phyloP scores from a whole-genome alignment of 805 yeast species.

The Wickerhamiella azymoides region DNA sequence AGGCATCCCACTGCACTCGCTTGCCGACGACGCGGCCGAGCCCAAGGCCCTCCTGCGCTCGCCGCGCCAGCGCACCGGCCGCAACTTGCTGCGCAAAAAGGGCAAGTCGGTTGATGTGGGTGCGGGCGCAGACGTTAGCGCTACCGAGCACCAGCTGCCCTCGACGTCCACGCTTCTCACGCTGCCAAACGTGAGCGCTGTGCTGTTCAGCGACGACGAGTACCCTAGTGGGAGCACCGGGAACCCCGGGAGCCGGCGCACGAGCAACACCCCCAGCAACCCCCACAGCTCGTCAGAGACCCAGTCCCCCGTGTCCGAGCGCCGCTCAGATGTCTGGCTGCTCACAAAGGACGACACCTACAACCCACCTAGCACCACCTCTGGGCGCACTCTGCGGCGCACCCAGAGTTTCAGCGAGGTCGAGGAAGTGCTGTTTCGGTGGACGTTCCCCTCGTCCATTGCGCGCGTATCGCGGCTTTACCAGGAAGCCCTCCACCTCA shows the following conservation, averaged over 20 bases:
- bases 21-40: conserved; percentile 6
- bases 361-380: not conserved
- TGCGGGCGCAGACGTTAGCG: not conserved
- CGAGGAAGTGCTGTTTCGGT: conserved; percentile 13
- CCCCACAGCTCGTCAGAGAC: too few relatives aligned
- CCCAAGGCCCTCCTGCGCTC: conserved; percentile 2
- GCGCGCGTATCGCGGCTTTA: conserved; percentile 12
- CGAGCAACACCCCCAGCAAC: not conserved
- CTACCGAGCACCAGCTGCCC: not conserved
- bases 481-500: conserved; percentile 13
- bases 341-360: conserved; percentile 6
- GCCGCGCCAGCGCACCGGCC: not conserved
- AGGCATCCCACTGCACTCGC: conserved; percentile 8
- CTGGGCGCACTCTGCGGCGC: conserved; percentile 10
- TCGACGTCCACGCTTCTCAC: not conserved
- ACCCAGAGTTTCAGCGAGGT: conserved; percentile 13
- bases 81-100: conserved; percentile 2
- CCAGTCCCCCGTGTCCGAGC: too few relatives aligned
- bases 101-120: not conserved
- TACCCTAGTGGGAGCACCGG: not conserved
- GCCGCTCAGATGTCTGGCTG: not conserved
- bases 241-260: too few relatives aligned
- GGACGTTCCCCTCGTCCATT: conserved; percentile 15
- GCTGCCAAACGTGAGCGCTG: not conserved
- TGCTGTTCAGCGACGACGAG: not conserved